These are phyloP conservation scores for Bromus sterilis DNA, from an alignment of 176 grass and related monocot species.

Conservation along the genomic window DNA sequence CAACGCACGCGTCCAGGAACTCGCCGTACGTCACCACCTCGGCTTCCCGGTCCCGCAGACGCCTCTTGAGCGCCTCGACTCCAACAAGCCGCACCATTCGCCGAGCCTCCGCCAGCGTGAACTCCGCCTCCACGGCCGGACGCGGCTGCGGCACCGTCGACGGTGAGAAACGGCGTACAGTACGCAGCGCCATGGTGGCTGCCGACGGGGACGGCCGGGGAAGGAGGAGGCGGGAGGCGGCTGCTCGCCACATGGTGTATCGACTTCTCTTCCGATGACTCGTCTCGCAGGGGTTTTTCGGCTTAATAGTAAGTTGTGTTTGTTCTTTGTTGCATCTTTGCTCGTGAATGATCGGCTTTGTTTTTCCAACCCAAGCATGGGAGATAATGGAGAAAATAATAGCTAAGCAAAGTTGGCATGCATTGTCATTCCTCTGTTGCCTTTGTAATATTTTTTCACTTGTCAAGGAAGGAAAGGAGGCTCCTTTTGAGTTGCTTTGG, in stretches of 20 bases:
- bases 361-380: background rate
- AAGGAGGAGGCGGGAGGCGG: background rate
- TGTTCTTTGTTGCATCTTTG: background rate
- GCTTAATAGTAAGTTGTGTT: background rate
- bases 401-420: background rate
- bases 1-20: conserved; percentile 41
- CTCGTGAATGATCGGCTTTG: background rate
- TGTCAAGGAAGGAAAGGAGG: background rate
- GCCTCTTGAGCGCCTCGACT: conserved; percentile 44
- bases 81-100: conserved; percentile 46
- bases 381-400: background rate
- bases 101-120: conserved; percentile 25
- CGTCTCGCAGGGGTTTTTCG: background rate
- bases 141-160: background rate
- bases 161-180: background rate
- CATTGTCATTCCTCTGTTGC: background rate
- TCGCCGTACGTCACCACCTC: conserved; percentile 30
- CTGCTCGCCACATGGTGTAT: background rate
- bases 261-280: background rate
- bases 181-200: accelerated
- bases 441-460: background rate
- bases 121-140: background rate
- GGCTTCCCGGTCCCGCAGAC: conserved; percentile 13
- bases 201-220: background rate
- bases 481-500: background rate